phyloP scores from a whole-genome alignment of 225 moss, liverwort and hornwort species.

The Marchantia paleacea region DNA sequence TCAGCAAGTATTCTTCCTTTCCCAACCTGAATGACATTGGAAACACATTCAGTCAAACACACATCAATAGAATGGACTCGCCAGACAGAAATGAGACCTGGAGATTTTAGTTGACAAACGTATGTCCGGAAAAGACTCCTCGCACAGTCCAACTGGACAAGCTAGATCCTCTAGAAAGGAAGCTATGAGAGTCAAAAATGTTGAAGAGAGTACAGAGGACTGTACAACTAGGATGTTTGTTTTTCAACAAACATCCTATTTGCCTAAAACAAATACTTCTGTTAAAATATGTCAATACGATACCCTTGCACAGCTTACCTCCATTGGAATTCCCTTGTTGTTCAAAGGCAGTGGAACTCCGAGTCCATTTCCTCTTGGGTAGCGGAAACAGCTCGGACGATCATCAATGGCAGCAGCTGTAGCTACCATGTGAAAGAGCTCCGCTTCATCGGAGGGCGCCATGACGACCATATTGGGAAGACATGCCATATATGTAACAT shows the following conservation, averaged over 20 bases:
- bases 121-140: too few species aligned
- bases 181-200: too few species aligned
- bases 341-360: constrained; percentile 29
- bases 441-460: constrained; percentile 45
- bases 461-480: constrained; percentile 52
- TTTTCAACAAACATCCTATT: too few species aligned
- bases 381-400: constrained; percentile 46
- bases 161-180: too few species aligned
- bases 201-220: too few species aligned
- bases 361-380: constrained; percentile 39
- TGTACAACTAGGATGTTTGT: too few species aligned
- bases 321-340: constrained; percentile 36
- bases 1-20: constrained; percentile 36
- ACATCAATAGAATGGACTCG: neutral
- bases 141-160: too few species aligned
- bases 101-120: too few species aligned
- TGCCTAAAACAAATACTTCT: too few species aligned
- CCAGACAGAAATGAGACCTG: neutral
- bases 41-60: neutral
- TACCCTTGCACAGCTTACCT: constrained; percentile 10
- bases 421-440: constrained; percentile 47
- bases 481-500: constrained; percentile 50
- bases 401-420: constrained; percentile 40
- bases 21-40: constrained; percentile 25
- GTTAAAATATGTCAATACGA: too few species aligned